These are phyloP conservation scores for Kingdonia uniflora DNA, from an alignment of 164 flowering plant genomes.

Conservation along the genomic window DNA sequence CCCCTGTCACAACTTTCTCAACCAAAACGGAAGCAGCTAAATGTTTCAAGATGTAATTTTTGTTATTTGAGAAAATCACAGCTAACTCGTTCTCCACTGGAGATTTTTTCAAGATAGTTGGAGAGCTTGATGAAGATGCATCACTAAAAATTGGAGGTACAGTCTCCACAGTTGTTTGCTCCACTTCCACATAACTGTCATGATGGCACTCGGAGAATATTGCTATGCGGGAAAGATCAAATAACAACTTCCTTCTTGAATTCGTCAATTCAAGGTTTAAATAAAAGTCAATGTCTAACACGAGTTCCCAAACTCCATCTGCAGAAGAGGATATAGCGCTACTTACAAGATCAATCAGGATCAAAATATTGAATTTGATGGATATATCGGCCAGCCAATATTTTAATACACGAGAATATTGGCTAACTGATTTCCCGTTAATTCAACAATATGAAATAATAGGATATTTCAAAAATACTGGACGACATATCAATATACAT, in stretches of 20 bases:
- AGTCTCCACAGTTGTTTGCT: too few species aligned
- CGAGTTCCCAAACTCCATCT: conserved; percentile 56
- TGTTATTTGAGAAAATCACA: conserved; percentile 12
- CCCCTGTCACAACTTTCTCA: conserved; percentile 30
- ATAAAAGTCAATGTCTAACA: conserved; percentile 36
- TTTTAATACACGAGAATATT: too few species aligned
- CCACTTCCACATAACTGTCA: conserved; percentile 12
- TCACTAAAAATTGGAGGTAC: conserved; percentile 12
- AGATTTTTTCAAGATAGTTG: conserved; percentile 13
- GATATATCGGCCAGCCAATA: too few species aligned
- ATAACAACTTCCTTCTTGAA: conserved; percentile 26
- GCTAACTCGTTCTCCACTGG: conserved; percentile 8
- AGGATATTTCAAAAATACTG: too few species aligned
- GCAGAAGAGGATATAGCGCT: conserved; percentile 9
- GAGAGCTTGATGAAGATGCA: conserved; percentile 26
- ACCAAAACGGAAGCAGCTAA: conserved; percentile 27
- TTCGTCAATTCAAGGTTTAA: conserved; percentile 28
- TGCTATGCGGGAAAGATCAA: conserved; percentile 41
- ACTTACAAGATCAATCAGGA: too few species aligned
- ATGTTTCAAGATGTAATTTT: conserved; percentile 45
- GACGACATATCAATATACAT: too few species aligned
- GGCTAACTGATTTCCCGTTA: too few species aligned
- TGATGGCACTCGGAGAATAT: conserved; percentile 37
- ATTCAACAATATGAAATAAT: too few species aligned
- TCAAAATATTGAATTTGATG: too few species aligned